A percentile compares a stretch with the other conserved stretches of the same genome.
Evolutionary conservation across 768 basidiomycete species (phyloP).

Genomic region (Pleurotus giganteus): DNA sequence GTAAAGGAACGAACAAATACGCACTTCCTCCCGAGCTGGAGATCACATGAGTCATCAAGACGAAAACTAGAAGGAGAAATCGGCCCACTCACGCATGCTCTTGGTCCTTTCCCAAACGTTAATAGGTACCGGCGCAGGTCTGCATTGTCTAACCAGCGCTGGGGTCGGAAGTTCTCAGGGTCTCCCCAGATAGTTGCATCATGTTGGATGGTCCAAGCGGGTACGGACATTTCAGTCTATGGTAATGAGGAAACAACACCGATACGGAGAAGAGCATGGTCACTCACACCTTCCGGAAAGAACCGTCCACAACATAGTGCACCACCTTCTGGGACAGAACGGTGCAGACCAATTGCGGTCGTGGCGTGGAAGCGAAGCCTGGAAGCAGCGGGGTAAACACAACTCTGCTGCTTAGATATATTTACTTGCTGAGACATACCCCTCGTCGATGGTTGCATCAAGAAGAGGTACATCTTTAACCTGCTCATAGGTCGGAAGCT

Average conservation of each 20-base stretch:
- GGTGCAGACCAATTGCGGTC: constrained; percentile 32
- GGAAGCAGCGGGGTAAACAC: not conserved
- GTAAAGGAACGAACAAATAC: not conserved
- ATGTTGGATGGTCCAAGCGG: constrained; percentile 31
- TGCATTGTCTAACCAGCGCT: constrained; percentile 30
- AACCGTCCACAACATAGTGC: constrained; percentile 18
- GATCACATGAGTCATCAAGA: not conserved
- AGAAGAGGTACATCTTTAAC: constrained; percentile 24
- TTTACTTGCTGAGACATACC: constrained; percentile 10
- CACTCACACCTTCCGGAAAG: constrained; percentile 27
- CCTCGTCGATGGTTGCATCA: constrained; percentile 24
- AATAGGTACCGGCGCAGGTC: constrained; percentile 23
- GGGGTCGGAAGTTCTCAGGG: constrained; percentile 28
- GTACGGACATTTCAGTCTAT: constrained; percentile 31
- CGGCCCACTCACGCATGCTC: constrained; percentile 24
- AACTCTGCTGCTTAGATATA: not conserved
- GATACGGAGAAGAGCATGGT: not conserved
- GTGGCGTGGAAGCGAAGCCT: constrained; percentile 31
- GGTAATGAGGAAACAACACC: not conserved
- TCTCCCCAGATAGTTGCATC: constrained; percentile 28
- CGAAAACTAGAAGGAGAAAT: not conserved
- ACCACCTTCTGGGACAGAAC: constrained; percentile 26
- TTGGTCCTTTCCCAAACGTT: constrained; percentile 27
- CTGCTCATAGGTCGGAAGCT: constrained; percentile 14
- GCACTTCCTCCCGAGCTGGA: constrained; percentile 22